Evolutionary conservation across 345 rosid genomes (phyloP).

Genomic region (Salix viminalis): DNA sequence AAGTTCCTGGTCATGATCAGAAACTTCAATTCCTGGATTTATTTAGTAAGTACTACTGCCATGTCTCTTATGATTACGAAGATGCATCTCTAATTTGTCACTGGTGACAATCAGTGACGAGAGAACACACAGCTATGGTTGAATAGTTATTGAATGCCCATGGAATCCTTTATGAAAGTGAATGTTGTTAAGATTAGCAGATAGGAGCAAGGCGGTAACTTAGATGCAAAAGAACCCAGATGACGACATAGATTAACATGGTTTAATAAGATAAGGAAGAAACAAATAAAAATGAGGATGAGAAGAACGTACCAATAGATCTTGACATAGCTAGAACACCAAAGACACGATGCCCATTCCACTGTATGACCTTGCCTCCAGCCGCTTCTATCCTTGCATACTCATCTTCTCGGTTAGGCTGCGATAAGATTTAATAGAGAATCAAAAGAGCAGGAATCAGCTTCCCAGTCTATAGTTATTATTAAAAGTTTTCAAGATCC

Average conservation of each 20-base stretch:
- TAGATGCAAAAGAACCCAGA: neutral
- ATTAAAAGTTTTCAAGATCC: neutral
- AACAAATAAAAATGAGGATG: neutral
- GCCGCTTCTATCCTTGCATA: slow-evolving; percentile 92
- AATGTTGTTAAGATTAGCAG: neutral
- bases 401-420: slow-evolving; percentile 98
- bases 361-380: slow-evolving; percentile 94
- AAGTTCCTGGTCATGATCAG: too few species aligned
- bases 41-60: neutral
- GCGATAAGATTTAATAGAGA: slow-evolving; percentile 15
- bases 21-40: too few species aligned
- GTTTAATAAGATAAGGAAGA: neutral
- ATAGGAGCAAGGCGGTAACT: neutral
- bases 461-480: neutral
- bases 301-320: slow-evolving; percentile 63
- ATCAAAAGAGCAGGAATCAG: neutral
- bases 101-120: neutral
- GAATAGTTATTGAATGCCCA: neutral
- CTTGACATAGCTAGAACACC: slow-evolving; percentile 99
- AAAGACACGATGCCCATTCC: slow-evolving; percentile 96
- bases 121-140: neutral
- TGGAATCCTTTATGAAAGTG: neutral
- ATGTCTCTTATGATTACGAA: neutral
- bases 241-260: neutral
- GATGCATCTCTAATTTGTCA: neutral